Percentiles rank a stretch among this genome's conserved stretches.
Evolutionary conservation across 2,329 filamentous ascomycete genomes (phyloP).

Genomic region (Phaeosphaeriaceae sp.): DNA sequence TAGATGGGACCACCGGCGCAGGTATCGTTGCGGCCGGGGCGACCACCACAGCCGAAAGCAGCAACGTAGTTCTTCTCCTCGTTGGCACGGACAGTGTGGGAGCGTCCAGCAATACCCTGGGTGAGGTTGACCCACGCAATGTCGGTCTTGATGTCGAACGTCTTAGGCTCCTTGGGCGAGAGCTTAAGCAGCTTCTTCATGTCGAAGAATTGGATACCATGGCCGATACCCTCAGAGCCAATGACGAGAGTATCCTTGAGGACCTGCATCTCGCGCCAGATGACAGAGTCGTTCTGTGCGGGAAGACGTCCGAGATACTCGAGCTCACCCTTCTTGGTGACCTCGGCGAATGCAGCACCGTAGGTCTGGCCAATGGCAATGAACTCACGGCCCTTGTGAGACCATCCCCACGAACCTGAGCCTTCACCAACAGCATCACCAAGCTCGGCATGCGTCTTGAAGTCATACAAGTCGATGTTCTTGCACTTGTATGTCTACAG

Average conservation of each 20-base stretch:
- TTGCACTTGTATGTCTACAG: constrained; percentile 48
- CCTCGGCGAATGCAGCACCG: constrained; percentile 62
- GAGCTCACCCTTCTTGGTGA: constrained; percentile 57
- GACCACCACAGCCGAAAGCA: constrained; percentile 41
- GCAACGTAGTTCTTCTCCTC: constrained; percentile 44
- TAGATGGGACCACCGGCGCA: constrained; percentile 64
- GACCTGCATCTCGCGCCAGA: constrained; percentile 62
- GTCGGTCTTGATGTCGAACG: constrained; percentile 38
- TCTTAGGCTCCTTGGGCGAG: constrained; percentile 39
- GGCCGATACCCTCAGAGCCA: constrained; percentile 50
- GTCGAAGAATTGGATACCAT: constrained; percentile 69
- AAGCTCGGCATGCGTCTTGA: constrained; percentile 62
- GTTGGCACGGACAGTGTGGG: constrained; percentile 48
- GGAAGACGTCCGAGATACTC: constrained; percentile 62
- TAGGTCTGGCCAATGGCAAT: constrained; percentile 63
- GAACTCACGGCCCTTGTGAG: constrained; percentile 61
- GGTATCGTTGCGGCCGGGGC: constrained; percentile 36
- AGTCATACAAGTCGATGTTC: constrained; percentile 63
- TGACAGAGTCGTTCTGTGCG: constrained; percentile 52
- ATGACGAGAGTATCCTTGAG: constrained; percentile 51
- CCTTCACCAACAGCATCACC: constrained; percentile 54
- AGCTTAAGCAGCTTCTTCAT: constrained; percentile 53
- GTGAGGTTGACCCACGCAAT: constrained; percentile 38
- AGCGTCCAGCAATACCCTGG: constrained; percentile 34
- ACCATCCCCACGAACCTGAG: constrained; percentile 62